These are phyloP conservation scores for Leccinum proliferum DNA, from an alignment of 1,284 basidiomycete species.

Conservation along the genomic window DNA sequence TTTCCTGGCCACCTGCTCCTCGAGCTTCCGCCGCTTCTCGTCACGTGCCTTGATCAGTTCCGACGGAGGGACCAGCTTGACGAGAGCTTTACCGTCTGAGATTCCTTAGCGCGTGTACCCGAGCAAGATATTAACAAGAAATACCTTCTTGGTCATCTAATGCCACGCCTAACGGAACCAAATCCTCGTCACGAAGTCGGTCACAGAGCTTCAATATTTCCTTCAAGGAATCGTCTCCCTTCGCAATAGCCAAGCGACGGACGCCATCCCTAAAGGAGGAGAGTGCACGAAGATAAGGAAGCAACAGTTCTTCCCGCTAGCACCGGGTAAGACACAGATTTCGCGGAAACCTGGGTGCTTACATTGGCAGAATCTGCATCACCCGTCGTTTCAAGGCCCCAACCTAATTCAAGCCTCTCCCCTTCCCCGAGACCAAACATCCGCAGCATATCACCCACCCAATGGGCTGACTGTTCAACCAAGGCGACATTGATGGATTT, in stretches of 20 bases:
- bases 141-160: conserved; percentile 94
- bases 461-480: conserved; percentile 72
- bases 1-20: conserved; percentile 82
- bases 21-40: conserved; percentile 77
- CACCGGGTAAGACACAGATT: background rate
- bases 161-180: conserved; percentile 91
- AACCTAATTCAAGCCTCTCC: conserved; percentile 57
- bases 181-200: conserved; percentile 83
- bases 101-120: background rate
- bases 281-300: conserved; percentile 86
- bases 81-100: conserved; percentile 87
- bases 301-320: conserved; percentile 79
- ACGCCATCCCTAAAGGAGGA: conserved; percentile 93
- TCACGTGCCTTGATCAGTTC: conserved; percentile 83
- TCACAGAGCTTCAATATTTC: conserved; percentile 86
- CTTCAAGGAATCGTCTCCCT: conserved; percentile 59
- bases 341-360: conserved; percentile 33
- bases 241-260: conserved; percentile 75
- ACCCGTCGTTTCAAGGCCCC: conserved; percentile 54
- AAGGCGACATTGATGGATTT: conserved; percentile 65
- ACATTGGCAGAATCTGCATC: conserved; percentile 46
- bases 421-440: conserved; percentile 96
- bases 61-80: conserved; percentile 87
- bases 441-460: conserved; percentile 87
- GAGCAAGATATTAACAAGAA: background rate